Conservation (phyloP, 1,139 yeast species). For the Hyphopichia buzzinii region DNA sequence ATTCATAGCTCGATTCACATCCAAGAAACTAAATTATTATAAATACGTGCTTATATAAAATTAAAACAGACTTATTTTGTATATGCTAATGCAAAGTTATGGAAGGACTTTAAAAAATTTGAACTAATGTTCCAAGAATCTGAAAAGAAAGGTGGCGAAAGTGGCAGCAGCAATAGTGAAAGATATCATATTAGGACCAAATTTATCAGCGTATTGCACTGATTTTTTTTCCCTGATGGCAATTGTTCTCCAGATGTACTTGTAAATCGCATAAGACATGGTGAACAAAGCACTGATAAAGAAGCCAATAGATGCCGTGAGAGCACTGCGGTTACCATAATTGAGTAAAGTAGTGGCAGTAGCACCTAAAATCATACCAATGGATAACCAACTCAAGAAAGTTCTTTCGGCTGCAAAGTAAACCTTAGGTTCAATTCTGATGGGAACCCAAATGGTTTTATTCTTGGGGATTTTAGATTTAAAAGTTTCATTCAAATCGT, state of each 20-base stretch:
- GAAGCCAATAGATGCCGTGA: conserved; percentile 88
- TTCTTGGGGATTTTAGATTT: conserved; percentile 69
- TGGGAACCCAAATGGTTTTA: conserved; percentile 70
- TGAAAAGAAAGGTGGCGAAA: conserved; percentile 66
- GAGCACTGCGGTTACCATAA: conserved; percentile 66
- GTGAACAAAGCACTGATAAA: conserved; percentile 76
- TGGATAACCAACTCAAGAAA: conserved; percentile 72
- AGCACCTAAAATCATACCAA: conserved; percentile 69
- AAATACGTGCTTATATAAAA: no score
- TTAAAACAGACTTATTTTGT: no score
- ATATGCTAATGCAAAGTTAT: no score
- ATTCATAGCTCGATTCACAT: conserved; percentile 2
- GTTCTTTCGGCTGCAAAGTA: conserved; percentile 85
- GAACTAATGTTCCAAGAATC: conserved; percentile 33
- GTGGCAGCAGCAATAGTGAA: conserved; percentile 69
- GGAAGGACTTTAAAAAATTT: no score
- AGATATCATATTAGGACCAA: conserved; percentile 88
- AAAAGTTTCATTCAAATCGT: conserved; percentile 55
- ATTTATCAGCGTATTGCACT: conserved; percentile 78
- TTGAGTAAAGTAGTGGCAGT: conserved; percentile 70
- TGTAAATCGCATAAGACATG: conserved; percentile 67
- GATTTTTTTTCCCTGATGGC: conserved; percentile 82
- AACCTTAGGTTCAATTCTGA: conserved; percentile 81
- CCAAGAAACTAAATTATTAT: no score
- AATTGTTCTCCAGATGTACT: conserved; percentile 78